Base-by-base conservation (phyloP, 495 filamentous ascomycete species). In the Aspergillus homomorphus region DNA sequence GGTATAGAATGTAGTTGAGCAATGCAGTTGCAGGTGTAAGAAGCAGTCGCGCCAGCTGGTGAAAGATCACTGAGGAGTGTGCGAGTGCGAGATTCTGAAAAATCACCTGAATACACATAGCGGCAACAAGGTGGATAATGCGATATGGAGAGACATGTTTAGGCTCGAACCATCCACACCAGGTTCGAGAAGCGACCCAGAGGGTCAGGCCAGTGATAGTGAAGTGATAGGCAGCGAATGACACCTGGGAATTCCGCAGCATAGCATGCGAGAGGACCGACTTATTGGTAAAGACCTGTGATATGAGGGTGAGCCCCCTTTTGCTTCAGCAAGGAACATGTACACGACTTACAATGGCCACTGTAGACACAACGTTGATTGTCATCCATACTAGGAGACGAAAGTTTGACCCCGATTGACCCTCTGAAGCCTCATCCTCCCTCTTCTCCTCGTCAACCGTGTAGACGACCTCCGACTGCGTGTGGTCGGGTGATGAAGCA, bases 271-370 rank as follows among this genome's bases (percentile, higher is more conserved):
- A 82, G 71, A 91, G 89, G 63, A 91, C 88, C 45, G 78, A 80
- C 71, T 91, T 90, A 72, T 90, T 91, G 42, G 84, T 88, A 69
- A 90, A 90, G 52, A 91, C 86, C 87, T 89, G 51, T 16, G 38
- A 10, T 28, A 38, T 38, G 12, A 2, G 15, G 18, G 48, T 38
- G 6, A 21, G 41, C 45, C 14, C 19, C 20, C 12, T 15, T 16
- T 51, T 3, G 23, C 8, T 44, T n/a, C 22, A 19, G 12, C 14
- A n/a, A 46, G 52, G 18, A 21, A 5, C 3, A 2, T 9, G 4
- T 38, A 12, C n/a, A 38, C 15, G 33, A 44, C 53, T 33, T 59
- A 59, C 56, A 18, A 59, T 59, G 0, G 53, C 51, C 1, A 58
- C 54, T 0, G 59, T 64, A 46, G 58, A 20, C 14, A 22, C n/a